These are phyloP conservation scores for Acanthamoeba culbertsoni DNA, from an alignment of 208 protist species.

Conservation along the genomic window DNA sequence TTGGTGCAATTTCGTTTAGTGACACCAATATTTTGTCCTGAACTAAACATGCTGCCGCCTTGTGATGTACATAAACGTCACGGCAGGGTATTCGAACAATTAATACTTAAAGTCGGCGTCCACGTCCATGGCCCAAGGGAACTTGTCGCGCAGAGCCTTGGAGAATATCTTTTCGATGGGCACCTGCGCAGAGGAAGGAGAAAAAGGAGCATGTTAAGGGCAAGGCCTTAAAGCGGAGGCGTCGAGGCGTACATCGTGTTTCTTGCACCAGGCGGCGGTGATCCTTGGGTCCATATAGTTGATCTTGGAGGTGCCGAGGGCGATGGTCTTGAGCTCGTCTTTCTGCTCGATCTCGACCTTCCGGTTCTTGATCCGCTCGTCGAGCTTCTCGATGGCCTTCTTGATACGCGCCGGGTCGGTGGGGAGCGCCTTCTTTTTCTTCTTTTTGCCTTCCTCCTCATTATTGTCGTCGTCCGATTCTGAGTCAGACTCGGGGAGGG, in stretches of 20 bases:
- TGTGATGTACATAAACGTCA: too few relatives aligned
- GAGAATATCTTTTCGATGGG: slow-evolving; percentile 97
- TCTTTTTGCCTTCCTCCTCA: slow-evolving; percentile 53
- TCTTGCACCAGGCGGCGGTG: slow-evolving; percentile 93
- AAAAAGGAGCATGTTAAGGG: neutral
- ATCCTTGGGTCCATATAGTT: slow-evolving; percentile 99
- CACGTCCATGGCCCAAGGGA: slow-evolving; percentile 92
- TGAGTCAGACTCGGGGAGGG: slow-evolving; percentile 12
- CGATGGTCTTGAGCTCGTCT: slow-evolving; percentile 85
- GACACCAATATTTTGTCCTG: too few relatives aligned
- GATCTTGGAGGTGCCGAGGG: slow-evolving; percentile 96
- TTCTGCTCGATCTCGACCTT: slow-evolving; percentile 65
- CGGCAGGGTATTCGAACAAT: too few relatives aligned
- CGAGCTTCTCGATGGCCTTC: slow-evolving; percentile 59
- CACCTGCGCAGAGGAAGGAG: slow-evolving; percentile 73
- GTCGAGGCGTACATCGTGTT: slow-evolving; percentile 61
- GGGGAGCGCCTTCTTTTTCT: slow-evolving; percentile 71
- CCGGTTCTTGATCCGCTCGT: slow-evolving; percentile 38
- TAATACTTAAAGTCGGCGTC: slow-evolving; percentile 72
- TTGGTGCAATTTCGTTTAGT: too few relatives aligned
- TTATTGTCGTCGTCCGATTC: slow-evolving; percentile 72
- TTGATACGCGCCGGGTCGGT: slow-evolving; percentile 50
- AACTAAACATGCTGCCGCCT: too few relatives aligned
- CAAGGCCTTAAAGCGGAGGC: neutral
- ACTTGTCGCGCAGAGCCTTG: slow-evolving; percentile 96